These are phyloP conservation scores for Pneumocystis carinii DNA, from an alignment of 1,139 yeast genomes.

Conservation along the genomic window DNA sequence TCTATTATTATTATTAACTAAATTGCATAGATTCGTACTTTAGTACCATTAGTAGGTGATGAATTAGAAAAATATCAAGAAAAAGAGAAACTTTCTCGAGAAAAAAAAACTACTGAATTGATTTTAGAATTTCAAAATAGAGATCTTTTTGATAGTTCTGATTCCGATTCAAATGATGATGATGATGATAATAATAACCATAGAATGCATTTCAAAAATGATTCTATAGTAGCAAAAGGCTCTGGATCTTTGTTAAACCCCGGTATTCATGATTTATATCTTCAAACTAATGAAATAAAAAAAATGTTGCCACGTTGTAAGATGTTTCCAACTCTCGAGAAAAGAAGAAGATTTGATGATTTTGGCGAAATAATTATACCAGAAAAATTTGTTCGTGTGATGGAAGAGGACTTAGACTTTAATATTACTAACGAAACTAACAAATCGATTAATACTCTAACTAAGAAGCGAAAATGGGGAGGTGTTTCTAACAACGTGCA, in stretches of 20 bases:
- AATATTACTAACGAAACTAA: background rate
- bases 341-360: conserved; percentile 55
- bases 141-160: conserved; percentile 32
- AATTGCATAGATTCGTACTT: conserved; percentile 12
- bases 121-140: conserved; percentile 44
- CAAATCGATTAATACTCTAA: conserved; percentile 2
- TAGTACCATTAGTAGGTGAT: conserved; percentile 23
- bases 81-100: conserved; percentile 25
- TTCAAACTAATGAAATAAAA: conserved; percentile 7
- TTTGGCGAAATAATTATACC: conserved; percentile 61
- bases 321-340: conserved; percentile 59
- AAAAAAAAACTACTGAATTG: conserved; percentile 36
- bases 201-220: conserved; percentile 7
- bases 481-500: background rate
- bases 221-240: conserved; percentile 6
- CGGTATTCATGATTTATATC: conserved; percentile 8
- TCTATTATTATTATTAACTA: conserved; percentile 16
- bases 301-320: conserved; percentile 22
- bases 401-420: conserved; percentile 4
- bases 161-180: conserved; percentile 12
- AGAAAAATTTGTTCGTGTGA: conserved; percentile 41
- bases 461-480: conserved; percentile 3
- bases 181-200: conserved; percentile 22
- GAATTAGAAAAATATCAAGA: conserved; percentile 23
- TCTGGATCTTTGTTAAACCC: conserved; percentile 9